phyloP scores from a whole-genome alignment of 139 green algal genomes.

The Microglena sp. region DNA sequence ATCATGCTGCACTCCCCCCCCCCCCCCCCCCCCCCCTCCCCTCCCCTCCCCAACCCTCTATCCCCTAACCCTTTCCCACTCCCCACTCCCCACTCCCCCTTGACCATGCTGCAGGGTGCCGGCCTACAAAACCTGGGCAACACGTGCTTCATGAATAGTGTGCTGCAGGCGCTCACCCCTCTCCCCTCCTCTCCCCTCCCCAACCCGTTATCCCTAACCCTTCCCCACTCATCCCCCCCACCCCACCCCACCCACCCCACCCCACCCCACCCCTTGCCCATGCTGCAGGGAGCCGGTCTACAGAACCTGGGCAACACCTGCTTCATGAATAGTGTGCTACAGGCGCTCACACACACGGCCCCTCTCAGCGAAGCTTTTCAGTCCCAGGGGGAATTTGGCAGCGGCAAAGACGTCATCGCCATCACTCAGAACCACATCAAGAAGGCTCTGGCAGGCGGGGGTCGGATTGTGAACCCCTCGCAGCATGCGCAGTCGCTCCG shows the following conservation, averaged over 20 bases:
- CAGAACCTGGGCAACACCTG: slow-evolving; percentile 96
- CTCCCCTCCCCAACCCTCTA: too few relatives aligned
- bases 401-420: neutral
- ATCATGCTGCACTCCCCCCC: too few relatives aligned
- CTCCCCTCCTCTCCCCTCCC: too few relatives aligned
- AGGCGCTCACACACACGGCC: slow-evolving; percentile 86
- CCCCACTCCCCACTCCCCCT: too few relatives aligned
- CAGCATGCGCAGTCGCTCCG: slow-evolving; percentile 36
- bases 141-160: slow-evolving; percentile 97
- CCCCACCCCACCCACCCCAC: too few relatives aligned
- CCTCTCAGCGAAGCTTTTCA: slow-evolving; percentile 75
- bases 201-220: too few relatives aligned
- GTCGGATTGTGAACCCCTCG: slow-evolving; percentile 25
- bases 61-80: too few relatives aligned
- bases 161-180: slow-evolving; percentile 59
- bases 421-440: slow-evolving; percentile 43
- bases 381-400: neutral
- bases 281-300: slow-evolving; percentile 47
- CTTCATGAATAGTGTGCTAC: slow-evolving; percentile 95
- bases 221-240: too few relatives aligned
- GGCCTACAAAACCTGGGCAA: slow-evolving; percentile 92
- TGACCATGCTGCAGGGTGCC: too few relatives aligned
- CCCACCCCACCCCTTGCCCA: too few relatives aligned
- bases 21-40: too few relatives aligned
- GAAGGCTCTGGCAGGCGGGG: slow-evolving; percentile 9